These are phyloP conservation scores for Yamadazyma insecticola DNA, from an alignment of 805 yeast species.

Conservation along the genomic window DNA sequence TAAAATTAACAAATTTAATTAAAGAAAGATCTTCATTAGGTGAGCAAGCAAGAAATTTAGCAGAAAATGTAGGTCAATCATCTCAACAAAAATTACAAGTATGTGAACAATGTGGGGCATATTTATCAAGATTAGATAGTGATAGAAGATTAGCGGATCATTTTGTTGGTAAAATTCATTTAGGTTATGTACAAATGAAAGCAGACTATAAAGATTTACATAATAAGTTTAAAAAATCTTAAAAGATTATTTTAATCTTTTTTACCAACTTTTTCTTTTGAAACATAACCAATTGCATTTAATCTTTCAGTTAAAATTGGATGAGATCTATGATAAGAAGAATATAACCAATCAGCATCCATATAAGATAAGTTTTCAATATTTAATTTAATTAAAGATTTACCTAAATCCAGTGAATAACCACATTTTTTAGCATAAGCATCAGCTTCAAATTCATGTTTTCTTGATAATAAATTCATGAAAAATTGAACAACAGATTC, in stretches of 20 bases:
- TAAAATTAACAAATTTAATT: slow-evolving; percentile 39
- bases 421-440: slow-evolving; percentile 75
- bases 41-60: slow-evolving; percentile 51
- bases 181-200: slow-evolving; percentile 77
- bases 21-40: slow-evolving; percentile 50
- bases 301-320: slow-evolving; percentile 91
- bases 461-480: slow-evolving; percentile 71
- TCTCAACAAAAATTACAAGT: slow-evolving; percentile 90
- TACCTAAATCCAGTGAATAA: slow-evolving; percentile 60
- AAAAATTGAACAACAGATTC: slow-evolving; percentile 64
- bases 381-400: slow-evolving; percentile 69
- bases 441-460: slow-evolving; percentile 92
- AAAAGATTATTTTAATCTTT: slow-evolving; percentile 2
- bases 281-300: slow-evolving; percentile 56
- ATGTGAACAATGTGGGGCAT: slow-evolving; percentile 88
- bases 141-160: slow-evolving; percentile 89
- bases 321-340: slow-evolving; percentile 85
- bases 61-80: slow-evolving; percentile 75
- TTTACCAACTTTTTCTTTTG: slow-evolving; percentile 33
- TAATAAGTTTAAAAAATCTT: not conserved
- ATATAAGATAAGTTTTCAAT: slow-evolving; percentile 80
- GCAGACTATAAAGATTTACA: slow-evolving; percentile 37
- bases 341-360: slow-evolving; percentile 85
- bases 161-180: slow-evolving; percentile 80
- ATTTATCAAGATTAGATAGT: slow-evolving; percentile 76